phyloP scores from a whole-genome alignment of 1,284 basidiomycete genomes.

The Moesziomyces globuligerus region DNA sequence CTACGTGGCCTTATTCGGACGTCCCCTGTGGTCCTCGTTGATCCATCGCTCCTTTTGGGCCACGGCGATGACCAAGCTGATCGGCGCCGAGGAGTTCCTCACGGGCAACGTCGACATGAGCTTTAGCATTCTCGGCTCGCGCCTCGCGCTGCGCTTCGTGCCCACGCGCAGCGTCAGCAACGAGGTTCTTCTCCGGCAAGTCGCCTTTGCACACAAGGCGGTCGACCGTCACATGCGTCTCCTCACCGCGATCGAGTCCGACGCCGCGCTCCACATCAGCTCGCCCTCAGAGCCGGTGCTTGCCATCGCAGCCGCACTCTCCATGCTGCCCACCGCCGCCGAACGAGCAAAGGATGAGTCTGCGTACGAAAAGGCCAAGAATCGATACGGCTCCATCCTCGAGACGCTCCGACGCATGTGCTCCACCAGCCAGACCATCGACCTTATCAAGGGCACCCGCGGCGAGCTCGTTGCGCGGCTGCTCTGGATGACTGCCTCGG shows the following conservation, averaged over 20 bases:
- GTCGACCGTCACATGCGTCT: constrained; percentile 15
- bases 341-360: background rate
- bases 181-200: background rate
- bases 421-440: background rate
- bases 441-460: constrained; percentile 3
- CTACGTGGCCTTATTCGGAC: background rate
- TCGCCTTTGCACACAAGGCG: background rate
- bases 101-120: background rate
- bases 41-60: background rate
- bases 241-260: background rate
- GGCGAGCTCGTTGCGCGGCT: constrained; percentile 6
- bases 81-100: background rate
- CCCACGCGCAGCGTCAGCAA: background rate
- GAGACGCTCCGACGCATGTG: constrained; percentile 2
- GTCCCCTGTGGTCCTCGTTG: constrained; percentile 11
- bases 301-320: constrained; percentile 8
- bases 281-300: constrained; percentile 10
- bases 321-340: constrained; percentile 11
- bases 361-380: background rate
- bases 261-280: background rate
- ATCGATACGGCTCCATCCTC: constrained; percentile 1
- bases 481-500: constrained; percentile 1
- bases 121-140: constrained; percentile 11
- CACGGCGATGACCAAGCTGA: constrained; percentile 5
- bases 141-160: constrained; percentile 5